These are phyloP conservation scores for Bacidia rubella DNA, from an alignment of 495 filamentous ascomycete species.

Conservation along the genomic window DNA sequence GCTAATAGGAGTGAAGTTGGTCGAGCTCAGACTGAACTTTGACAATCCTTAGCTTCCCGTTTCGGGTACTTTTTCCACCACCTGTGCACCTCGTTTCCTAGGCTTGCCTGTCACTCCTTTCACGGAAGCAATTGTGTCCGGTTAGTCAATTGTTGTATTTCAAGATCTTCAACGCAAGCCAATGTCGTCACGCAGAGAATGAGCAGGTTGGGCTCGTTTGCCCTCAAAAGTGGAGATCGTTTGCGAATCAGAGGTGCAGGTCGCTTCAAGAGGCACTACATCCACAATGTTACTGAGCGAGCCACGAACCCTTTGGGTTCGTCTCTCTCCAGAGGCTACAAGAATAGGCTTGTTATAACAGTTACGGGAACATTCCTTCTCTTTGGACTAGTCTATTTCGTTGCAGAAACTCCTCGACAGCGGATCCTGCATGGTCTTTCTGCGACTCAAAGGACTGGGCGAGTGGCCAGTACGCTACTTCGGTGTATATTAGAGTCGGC, in stretches of 20 bases:
- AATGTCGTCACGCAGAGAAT: no score
- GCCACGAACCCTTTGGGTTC: no score
- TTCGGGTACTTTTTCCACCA: no score
- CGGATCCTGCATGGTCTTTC: conserved; percentile 17
- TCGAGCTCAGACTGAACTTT: no score
- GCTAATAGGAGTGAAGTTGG: no score
- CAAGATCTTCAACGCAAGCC: no score
- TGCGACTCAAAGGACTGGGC: conserved; percentile 60
- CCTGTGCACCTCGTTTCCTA: no score
- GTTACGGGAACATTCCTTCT: background rate
- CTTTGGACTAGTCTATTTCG: background rate
- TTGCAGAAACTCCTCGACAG: background rate
- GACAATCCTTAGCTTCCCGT: no score
- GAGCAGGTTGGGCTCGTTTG: background rate
- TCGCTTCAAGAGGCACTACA: background rate
- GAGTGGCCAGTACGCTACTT: conserved; percentile 62
- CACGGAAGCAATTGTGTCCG: no score
- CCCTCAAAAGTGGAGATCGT: background rate
- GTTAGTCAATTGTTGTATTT: no score
- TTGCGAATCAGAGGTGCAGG: background rate
- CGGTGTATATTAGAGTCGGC: conserved; percentile 77
- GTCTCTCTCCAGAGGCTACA: background rate
- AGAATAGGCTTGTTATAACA: background rate
- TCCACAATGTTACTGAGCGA: background rate
- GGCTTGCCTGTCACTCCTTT: no score